Evolutionary conservation across 2,329 filamentous ascomycete genomes (phyloP).

Genomic region (Tolypocladium paradoxum): DNA sequence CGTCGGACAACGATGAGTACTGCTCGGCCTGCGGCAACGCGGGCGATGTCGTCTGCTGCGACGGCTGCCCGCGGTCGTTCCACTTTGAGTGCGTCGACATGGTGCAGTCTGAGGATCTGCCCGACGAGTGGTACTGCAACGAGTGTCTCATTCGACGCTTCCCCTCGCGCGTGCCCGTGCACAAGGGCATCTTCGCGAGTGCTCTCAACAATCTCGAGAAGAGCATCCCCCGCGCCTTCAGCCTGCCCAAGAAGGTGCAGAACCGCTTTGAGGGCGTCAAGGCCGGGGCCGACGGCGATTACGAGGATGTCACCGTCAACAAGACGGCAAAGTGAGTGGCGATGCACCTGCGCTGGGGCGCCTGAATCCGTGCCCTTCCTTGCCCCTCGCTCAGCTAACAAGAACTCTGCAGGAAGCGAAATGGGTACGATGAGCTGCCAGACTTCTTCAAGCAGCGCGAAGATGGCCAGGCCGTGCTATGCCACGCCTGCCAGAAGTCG

Average conservation of each 20-base stretch:
- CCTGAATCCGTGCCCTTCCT: background rate
- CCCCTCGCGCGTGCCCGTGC: slow-evolving; percentile 32
- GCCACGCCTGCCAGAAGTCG: slow-evolving; percentile 61
- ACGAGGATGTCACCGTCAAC: slow-evolving; percentile 54
- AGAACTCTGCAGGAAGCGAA: slow-evolving; percentile 31
- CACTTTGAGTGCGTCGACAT: slow-evolving; percentile 85
- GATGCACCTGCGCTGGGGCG: background rate
- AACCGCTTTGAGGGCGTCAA: slow-evolving; percentile 71
- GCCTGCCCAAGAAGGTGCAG: slow-evolving; percentile 59
- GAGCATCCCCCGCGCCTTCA: slow-evolving; percentile 61
- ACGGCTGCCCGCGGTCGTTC: slow-evolving; percentile 82
- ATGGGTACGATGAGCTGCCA: slow-evolving; percentile 47
- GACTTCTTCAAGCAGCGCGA: slow-evolving; percentile 62
- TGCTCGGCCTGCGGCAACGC: slow-evolving; percentile 78
- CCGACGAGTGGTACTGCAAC: slow-evolving; percentile 80
- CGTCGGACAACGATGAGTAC: slow-evolving; percentile 71
- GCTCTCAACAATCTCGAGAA: slow-evolving; percentile 56
- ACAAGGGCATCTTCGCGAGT: slow-evolving; percentile 47
- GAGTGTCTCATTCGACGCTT: slow-evolving; percentile 47
- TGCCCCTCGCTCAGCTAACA: background rate
- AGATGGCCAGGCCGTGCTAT: slow-evolving; percentile 68
- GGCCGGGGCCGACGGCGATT: slow-evolving; percentile 67
- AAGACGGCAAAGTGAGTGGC: slow-evolving; percentile 54
- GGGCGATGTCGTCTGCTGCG: slow-evolving; percentile 84
- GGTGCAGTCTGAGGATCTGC: slow-evolving; percentile 54